Percentiles rank a stretch among this genome's conserved stretches.
phyloP scores from a whole-genome alignment of 2,329 filamentous ascomycete genomes.

The Lachnellula arida region DNA sequence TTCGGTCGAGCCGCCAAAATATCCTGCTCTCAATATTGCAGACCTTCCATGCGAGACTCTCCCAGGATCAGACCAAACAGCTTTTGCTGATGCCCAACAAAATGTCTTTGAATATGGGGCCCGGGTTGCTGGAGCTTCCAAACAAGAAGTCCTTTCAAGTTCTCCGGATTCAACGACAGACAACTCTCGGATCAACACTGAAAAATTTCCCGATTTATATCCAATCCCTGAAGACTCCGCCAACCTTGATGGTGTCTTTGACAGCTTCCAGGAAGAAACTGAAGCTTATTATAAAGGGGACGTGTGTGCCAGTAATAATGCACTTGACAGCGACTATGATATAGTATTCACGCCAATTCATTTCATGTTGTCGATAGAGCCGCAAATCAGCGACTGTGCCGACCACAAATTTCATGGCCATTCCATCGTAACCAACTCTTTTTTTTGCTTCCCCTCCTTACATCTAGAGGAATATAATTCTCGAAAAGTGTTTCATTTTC shows the following conservation, averaged over 20 bases:
- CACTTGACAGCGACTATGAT: background rate
- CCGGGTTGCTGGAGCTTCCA: no score
- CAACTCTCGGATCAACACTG: no score
- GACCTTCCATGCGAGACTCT: background rate
- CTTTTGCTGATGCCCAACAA: background rate
- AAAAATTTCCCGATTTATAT: no score
- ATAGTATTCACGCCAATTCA: constrained; percentile 11
- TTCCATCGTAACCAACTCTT: background rate
- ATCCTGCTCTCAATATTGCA: background rate
- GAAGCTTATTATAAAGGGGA: background rate
- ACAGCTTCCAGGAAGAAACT: background rate
- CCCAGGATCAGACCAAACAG: background rate
- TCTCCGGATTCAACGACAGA: no score
- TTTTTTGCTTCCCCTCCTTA: no score
- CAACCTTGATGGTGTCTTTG: background rate
- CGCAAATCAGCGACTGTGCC: constrained; percentile 6
- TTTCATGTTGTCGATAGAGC: constrained; percentile 13
- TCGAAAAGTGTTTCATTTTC: background rate
- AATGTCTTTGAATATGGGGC: background rate
- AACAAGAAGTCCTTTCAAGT: no score
- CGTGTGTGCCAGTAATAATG: background rate
- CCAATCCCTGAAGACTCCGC: no score
- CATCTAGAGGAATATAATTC: no score
- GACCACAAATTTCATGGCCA: background rate
- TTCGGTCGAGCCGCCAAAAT: background rate